Conservation (phyloP, 257 asterid species). For the Fraxinus excelsior region DNA sequence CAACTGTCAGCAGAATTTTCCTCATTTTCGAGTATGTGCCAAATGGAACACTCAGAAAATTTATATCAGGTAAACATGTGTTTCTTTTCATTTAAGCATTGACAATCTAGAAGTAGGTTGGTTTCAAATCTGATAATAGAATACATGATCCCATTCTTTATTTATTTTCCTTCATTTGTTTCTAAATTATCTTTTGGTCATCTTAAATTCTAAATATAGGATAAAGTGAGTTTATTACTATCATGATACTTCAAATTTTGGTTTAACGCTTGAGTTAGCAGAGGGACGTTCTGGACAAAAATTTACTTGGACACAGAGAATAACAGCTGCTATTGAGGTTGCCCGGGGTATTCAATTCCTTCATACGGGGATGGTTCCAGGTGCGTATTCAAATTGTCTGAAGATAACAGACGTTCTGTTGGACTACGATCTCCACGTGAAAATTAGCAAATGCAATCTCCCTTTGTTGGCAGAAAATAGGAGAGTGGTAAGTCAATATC, state of each 20-base stretch:
- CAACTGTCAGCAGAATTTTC: constrained; percentile 53
- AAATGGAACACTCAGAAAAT: constrained; percentile 57
- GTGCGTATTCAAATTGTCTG: constrained; percentile 59
- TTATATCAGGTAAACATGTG: constrained; percentile 52
- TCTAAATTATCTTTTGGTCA: background rate
- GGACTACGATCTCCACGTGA: constrained; percentile 66
- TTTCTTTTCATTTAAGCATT: background rate
- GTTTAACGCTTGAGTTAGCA: constrained; percentile 25
- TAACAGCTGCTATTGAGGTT: constrained; percentile 68
- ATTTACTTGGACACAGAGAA: constrained; percentile 69
- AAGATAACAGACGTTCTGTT: constrained; percentile 71
- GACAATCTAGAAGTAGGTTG: background rate
- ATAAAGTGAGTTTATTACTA: background rate
- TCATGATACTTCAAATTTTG: background rate
- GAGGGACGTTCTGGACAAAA: constrained; percentile 45
- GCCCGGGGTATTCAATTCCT: constrained; percentile 83
- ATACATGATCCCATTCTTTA: background rate
- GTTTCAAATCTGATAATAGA: no score
- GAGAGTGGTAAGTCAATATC: constrained; percentile 43
- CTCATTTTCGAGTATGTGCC: constrained; percentile 71
- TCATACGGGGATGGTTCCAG: constrained; percentile 85
- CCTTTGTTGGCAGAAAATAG: constrained; percentile 52
- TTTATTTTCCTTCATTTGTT: no score
- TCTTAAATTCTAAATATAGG: background rate
- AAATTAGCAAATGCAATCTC: constrained; percentile 73